phyloP scores from a whole-genome alignment of 129 eudicot species.

The Smallanthus sonchifolius region DNA sequence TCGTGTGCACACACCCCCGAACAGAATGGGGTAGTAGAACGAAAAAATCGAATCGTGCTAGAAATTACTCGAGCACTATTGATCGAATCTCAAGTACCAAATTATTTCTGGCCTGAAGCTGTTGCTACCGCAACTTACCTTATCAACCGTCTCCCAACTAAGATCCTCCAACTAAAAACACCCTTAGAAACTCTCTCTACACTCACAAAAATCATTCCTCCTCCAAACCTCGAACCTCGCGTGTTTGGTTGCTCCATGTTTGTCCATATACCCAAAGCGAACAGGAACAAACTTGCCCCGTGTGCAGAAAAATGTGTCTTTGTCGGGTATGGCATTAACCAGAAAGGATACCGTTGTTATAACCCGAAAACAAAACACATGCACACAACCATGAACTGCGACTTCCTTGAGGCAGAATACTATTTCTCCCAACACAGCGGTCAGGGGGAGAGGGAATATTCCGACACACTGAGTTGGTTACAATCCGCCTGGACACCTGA shows the following conservation, averaged over 20 bases:
- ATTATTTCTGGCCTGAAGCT: neutral
- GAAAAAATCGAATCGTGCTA: neutral
- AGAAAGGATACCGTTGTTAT: slow-evolving; percentile 1
- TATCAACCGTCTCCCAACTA: neutral
- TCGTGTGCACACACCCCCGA: neutral
- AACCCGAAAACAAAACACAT: neutral
- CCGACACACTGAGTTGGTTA: neutral
- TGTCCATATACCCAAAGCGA: neutral
- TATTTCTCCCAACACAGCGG: too few species aligned
- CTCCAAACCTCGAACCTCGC: neutral
- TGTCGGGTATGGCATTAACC: neutral
- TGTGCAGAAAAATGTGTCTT: neutral
- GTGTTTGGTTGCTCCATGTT: neutral
- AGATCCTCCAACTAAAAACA: neutral
- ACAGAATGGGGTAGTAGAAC: neutral
- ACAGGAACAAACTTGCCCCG: neutral
- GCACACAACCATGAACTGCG: neutral
- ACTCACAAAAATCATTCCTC: neutral
- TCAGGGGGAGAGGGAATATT: neutral
- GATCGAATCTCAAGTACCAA: neutral
- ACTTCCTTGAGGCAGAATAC: neutral
- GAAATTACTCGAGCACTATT: neutral
- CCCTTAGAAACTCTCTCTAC: neutral
- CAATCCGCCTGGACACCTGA: neutral
- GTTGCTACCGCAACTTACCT: neutral